These are phyloP conservation scores for Trichoderma sp. DNA, from an alignment of 2,329 filamentous ascomycete genomes.

Conservation along the genomic window DNA sequence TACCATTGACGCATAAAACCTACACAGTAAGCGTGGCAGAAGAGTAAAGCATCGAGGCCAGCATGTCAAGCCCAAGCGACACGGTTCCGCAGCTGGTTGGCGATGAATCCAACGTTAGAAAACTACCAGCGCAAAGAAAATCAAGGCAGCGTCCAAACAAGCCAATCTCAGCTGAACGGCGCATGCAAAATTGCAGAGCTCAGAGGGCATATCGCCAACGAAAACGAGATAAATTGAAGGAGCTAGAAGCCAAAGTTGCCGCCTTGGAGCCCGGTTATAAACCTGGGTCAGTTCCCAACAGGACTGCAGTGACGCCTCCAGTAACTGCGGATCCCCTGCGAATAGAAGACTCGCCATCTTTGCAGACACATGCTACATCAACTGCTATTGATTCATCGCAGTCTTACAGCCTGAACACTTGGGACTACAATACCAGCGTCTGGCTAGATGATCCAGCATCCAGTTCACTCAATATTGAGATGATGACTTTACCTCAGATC, in stretches of 20 bases:
- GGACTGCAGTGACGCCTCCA: neutral
- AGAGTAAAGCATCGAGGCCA: neutral
- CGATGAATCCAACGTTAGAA: neutral
- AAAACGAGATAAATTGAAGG: neutral
- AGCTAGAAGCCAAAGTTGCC: neutral
- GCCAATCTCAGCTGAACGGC: neutral
- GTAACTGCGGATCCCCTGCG: neutral
- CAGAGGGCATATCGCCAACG: conserved; percentile 5
- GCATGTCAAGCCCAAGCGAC: neutral
- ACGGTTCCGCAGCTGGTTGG: neutral
- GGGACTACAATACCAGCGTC: neutral
- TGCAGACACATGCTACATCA: neutral
- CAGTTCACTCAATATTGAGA: neutral
- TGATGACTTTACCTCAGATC: neutral
- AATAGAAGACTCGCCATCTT: neutral
- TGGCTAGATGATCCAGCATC: neutral
- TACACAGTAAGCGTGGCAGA: neutral
- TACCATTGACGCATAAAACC: neutral
- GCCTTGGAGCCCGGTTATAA: neutral
- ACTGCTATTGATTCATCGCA: neutral
- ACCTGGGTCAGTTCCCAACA: neutral
- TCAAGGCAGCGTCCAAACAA: neutral
- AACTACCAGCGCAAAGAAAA: neutral
- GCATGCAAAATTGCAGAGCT: neutral
- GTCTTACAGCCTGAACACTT: neutral